A percentile compares a stretch with the other conserved stretches of the same genome.
Evolutionary conservation across 495 filamentous ascomycete species (phyloP).

Genomic region (Tuber umbilicatum): DNA sequence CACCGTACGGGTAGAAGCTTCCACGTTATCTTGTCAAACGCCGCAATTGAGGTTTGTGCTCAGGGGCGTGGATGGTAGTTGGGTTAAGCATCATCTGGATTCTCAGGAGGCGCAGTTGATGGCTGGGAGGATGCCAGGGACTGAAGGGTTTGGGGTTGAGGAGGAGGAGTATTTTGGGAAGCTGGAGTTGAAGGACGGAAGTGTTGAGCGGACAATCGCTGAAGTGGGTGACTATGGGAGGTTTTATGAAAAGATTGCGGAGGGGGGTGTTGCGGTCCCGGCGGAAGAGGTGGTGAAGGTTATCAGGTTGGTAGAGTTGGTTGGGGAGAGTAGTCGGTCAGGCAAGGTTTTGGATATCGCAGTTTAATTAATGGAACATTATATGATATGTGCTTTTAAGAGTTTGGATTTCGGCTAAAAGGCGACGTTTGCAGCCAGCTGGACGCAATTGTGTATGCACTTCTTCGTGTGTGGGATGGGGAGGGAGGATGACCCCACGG

Average conservation of each 20-base stretch:
- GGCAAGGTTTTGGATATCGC: slow-evolving; percentile 53
- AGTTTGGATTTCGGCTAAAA: not conserved
- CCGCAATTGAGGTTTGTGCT: slow-evolving; percentile 75
- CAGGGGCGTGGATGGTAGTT: slow-evolving; percentile 71
- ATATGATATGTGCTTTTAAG: not conserved
- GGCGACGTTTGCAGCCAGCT: not conserved
- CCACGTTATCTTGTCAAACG: slow-evolving; percentile 61
- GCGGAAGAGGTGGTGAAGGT: slow-evolving; percentile 64
- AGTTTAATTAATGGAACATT: not conserved
- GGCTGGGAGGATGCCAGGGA: slow-evolving; percentile 50
- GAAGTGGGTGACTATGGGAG: slow-evolving; percentile 59
- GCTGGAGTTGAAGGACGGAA: slow-evolving; percentile 45
- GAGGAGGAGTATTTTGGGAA: slow-evolving; percentile 45
- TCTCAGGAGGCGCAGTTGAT: slow-evolving; percentile 76
- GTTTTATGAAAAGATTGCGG: slow-evolving; percentile 65
- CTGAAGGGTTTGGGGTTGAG: slow-evolving; percentile 58
- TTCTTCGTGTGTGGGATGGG: not conserved
- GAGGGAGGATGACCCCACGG: not conserved
- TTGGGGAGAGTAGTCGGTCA: slow-evolving; percentile 58
- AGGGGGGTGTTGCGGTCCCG: slow-evolving; percentile 61
- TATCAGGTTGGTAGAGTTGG: slow-evolving; percentile 67
- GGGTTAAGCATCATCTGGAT: slow-evolving; percentile 72
- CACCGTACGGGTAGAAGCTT: slow-evolving; percentile 45
- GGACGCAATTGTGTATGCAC: not conserved
- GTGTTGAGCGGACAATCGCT: slow-evolving; percentile 41